phyloP scores from a whole-genome alignment of 805 yeast genomes.

The Jamesozyma rosinii region DNA sequence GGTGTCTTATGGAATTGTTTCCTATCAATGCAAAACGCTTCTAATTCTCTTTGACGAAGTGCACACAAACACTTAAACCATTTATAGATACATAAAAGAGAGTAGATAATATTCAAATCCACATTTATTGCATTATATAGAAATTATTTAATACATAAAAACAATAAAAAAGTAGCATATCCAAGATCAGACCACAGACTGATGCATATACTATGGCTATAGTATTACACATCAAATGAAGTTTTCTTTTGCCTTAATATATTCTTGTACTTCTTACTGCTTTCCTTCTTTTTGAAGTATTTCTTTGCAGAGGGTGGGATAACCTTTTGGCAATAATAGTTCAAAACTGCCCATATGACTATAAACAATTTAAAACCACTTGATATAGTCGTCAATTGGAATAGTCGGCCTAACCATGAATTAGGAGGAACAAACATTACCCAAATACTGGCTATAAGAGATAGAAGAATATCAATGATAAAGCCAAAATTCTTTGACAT shows the following conservation, averaged over 20 bases:
- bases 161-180: neutral
- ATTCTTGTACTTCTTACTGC: conserved; percentile 34
- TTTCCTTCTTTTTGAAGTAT: conserved; percentile 30
- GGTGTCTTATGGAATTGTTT: conserved; percentile 94
- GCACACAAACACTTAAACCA: too few species aligned
- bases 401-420: conserved; percentile 50
- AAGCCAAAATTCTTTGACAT: conserved; percentile 61
- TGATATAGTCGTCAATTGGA: conserved; percentile 66
- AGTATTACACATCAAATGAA: conserved; percentile 4
- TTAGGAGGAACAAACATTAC: conserved; percentile 49
- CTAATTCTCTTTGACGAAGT: conserved; percentile 19
- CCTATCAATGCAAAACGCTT: conserved; percentile 69
- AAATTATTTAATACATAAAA: neutral
- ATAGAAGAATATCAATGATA: conserved; percentile 46
- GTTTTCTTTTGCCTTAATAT: conserved; percentile 12
- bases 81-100: too few species aligned
- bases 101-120: too few species aligned
- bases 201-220: too few species aligned
- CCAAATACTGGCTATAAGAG: conserved; percentile 41
- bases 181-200: too few species aligned
- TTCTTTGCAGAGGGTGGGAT: conserved; percentile 30
- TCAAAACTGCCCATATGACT: conserved; percentile 37
- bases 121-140: neutral
- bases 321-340: conserved; percentile 35
- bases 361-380: conserved; percentile 42